A percentile compares a stretch with the other conserved stretches of the same genome.
phyloP scores from a whole-genome alignment of 1,139 yeast species.

The Petasospora fabianii region DNA sequence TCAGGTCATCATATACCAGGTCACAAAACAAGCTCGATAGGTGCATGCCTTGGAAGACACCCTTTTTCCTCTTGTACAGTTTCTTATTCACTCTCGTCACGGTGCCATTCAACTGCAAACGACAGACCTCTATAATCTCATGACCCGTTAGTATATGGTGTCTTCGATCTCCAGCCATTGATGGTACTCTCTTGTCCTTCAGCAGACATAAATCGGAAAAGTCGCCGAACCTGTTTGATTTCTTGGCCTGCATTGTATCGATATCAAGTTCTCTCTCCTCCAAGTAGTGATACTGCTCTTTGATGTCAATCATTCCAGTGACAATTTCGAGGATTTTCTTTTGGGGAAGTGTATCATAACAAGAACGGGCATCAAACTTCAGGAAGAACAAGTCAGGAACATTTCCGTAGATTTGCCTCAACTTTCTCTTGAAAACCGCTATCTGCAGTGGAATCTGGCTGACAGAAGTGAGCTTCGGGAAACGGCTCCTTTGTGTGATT shows the following conservation, averaged over 20 bases:
- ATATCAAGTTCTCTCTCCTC: constrained; percentile 8
- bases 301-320: constrained; percentile 13
- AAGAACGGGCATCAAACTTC: constrained; percentile 74
- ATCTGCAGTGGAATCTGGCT: constrained; percentile 33
- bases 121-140: constrained; percentile 17
- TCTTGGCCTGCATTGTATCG: not conserved
- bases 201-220: not conserved
- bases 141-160: constrained; percentile 9
- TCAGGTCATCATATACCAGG: constrained; percentile 62
- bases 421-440: constrained; percentile 30
- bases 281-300: constrained; percentile 12
- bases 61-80: constrained; percentile 49
- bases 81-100: constrained; percentile 34
- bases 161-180: constrained; percentile 1
- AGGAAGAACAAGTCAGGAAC: constrained; percentile 47
- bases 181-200: not conserved
- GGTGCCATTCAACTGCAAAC: constrained; percentile 38
- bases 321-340: constrained; percentile 36
- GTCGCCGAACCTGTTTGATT: not conserved
- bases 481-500: constrained; percentile 21
- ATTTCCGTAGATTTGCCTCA: constrained; percentile 15
- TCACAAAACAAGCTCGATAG: constrained; percentile 77
- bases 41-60: constrained; percentile 86
- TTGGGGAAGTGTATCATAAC: constrained; percentile 75
- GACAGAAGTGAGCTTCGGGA: constrained; percentile 31